Conservation (phyloP, 2,329 filamentous ascomycete species). For the Colletotrichum coccodes region DNA sequence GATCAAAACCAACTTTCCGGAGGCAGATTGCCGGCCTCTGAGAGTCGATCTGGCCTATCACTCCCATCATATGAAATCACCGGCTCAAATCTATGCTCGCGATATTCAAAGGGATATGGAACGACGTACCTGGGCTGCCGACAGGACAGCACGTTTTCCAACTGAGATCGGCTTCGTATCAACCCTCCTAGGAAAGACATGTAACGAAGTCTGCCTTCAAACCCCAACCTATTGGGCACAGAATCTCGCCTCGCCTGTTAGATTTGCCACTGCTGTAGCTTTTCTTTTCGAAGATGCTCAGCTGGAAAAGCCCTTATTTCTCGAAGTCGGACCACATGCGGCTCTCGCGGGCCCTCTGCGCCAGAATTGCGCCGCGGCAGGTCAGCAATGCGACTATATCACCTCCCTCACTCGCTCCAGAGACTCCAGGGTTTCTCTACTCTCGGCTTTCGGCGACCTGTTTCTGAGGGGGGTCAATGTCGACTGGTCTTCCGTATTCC, state of each 20-base stretch:
- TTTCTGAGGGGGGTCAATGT: background rate
- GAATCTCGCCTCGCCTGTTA: slow-evolving; percentile 7
- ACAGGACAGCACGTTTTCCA: too few relatives aligned
- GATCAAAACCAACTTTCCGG: background rate
- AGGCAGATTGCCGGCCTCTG: background rate
- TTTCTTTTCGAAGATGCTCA: background rate
- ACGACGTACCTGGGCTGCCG: background rate
- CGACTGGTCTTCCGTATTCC: background rate
- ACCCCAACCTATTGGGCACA: background rate
- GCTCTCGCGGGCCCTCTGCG: slow-evolving; percentile 12
- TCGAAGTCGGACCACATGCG: slow-evolving; percentile 11
- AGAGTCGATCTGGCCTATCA: slow-evolving; percentile 22
- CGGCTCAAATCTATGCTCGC: background rate
- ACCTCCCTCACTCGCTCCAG: background rate
- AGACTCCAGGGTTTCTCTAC: background rate
- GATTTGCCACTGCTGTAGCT: background rate
- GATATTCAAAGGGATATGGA: background rate
- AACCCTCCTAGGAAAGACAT: slow-evolving; percentile 40
- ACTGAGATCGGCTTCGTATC: slow-evolving; percentile 4
- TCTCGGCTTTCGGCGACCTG: slow-evolving; percentile 1
- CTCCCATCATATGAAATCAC: background rate
- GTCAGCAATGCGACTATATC: background rate
- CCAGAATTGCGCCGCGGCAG: background rate
- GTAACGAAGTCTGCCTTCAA: slow-evolving; percentile 7
- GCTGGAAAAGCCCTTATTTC: background rate